Percentiles rank a stretch among this genome's conserved stretches.
Evolutionary conservation across 306 rosid species (phyloP).

Genomic region (Castanea mollissima): DNA sequence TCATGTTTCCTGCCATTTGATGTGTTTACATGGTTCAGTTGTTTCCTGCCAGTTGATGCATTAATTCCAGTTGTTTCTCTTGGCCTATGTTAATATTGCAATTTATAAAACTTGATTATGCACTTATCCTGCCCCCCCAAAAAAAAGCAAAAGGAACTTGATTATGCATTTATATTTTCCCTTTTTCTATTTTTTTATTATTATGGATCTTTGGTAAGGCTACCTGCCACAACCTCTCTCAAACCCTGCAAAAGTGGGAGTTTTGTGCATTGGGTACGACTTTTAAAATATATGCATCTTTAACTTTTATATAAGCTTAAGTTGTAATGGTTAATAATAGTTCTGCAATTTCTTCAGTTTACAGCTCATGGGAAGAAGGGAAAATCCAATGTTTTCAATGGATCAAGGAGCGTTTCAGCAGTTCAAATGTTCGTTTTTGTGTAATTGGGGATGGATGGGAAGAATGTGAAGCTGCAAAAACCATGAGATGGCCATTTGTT

Average conservation of each 20-base stretch:
- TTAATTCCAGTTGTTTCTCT: not conserved
- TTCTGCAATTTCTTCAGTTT: slow-evolving; percentile 49
- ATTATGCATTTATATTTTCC: not conserved
- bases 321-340: slow-evolving; percentile 3
- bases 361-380: slow-evolving; percentile 91
- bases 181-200: too few species aligned
- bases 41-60: not conserved
- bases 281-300: not conserved
- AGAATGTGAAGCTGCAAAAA: slow-evolving; percentile 85
- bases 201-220: not conserved
- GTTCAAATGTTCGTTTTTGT: slow-evolving; percentile 72
- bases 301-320: not conserved
- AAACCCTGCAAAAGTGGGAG: too few species aligned
- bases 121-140: too few species aligned
- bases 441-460: slow-evolving; percentile 93
- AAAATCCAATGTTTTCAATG: slow-evolving; percentile 72
- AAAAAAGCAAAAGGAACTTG: not conserved
- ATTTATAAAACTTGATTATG: not conserved
- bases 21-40: not conserved
- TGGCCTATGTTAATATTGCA: not conserved
- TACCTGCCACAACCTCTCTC: too few species aligned
- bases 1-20: not conserved
- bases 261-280: too few species aligned
- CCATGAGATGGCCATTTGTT: slow-evolving; percentile 82
- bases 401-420: slow-evolving; percentile 72